phyloP scores from a whole-genome alignment of 768 basidiomycete genomes.

The Scleroderma citrinum region DNA sequence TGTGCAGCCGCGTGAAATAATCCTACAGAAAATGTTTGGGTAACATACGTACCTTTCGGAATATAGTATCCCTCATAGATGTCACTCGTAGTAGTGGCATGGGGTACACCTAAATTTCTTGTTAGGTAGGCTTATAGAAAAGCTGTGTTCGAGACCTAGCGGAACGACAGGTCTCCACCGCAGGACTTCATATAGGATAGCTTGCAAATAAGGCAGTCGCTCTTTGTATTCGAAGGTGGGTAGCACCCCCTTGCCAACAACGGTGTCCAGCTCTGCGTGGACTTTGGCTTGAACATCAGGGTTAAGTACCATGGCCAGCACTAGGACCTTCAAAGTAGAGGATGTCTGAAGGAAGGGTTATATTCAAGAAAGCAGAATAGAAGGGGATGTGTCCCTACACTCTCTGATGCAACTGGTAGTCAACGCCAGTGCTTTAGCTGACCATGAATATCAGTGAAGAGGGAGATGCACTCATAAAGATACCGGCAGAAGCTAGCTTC shows the following conservation, averaged over 20 bases:
- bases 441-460: background rate
- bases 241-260: too few species aligned
- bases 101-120: background rate
- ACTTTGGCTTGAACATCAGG: too few species aligned
- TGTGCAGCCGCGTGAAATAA: background rate
- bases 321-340: background rate
- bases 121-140: background rate
- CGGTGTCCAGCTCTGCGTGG: too few species aligned
- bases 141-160: background rate
- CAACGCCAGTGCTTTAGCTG: background rate
- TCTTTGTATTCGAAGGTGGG: too few species aligned
- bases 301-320: slow-evolving; percentile 5
- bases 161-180: slow-evolving; percentile 2
- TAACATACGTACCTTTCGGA: background rate
- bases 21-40: background rate
- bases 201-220: slow-evolving; percentile 4
- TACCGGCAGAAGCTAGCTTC: background rate
- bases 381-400: background rate
- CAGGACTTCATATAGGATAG: slow-evolving; percentile 4
- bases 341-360: background rate
- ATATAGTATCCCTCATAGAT: background rate
- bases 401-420: background rate
- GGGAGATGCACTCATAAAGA: background rate
- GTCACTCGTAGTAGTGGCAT: background rate
- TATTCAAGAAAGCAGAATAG: background rate